phyloP scores from a whole-genome alignment of 805 yeast species.

The Kuraishia floccosa region DNA sequence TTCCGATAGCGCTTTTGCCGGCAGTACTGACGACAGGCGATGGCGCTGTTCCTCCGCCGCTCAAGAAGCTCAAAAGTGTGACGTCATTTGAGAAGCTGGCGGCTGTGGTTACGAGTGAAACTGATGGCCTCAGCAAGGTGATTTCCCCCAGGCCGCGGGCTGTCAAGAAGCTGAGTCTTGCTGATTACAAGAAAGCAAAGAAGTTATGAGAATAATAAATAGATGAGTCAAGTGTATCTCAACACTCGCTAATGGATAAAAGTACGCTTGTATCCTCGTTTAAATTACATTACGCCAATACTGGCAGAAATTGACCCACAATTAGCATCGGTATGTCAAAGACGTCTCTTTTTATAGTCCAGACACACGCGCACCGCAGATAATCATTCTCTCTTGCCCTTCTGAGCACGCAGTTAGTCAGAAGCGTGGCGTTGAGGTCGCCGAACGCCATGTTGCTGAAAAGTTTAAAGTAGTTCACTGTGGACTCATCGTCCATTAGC shows the following conservation, averaged over 20 bases:
- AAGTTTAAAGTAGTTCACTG: conserved; percentile 58
- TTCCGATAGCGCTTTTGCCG: no score
- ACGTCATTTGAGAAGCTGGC: no score
- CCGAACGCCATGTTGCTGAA: conserved; percentile 69
- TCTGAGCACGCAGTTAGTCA: conserved; percentile 35
- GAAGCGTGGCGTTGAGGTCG: conserved; percentile 38
- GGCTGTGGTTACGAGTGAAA: no score
- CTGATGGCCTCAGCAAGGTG: no score
- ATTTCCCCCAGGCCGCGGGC: conserved; percentile 7
- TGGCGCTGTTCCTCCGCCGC: no score
- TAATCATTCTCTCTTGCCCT: conserved; percentile 26
- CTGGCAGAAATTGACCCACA: conserved; percentile 72
- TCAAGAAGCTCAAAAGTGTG: no score
- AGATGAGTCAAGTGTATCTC: neutral
- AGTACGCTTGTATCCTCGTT: neutral
- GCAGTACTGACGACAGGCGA: no score
- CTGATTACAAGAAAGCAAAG: conserved; percentile 50
- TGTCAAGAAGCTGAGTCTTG: conserved; percentile 58
- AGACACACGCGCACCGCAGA: conserved; percentile 59
- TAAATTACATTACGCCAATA: conserved; percentile 20
- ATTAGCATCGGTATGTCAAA: conserved; percentile 80
- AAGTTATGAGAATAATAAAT: neutral
- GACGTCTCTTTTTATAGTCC: conserved; percentile 79
- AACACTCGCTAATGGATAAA: neutral
- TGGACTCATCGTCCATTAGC: conserved; percentile 70